Evolutionary conservation across 148 eudicot genomes (phyloP).

Genomic region (Nepenthes gracilis): DNA sequence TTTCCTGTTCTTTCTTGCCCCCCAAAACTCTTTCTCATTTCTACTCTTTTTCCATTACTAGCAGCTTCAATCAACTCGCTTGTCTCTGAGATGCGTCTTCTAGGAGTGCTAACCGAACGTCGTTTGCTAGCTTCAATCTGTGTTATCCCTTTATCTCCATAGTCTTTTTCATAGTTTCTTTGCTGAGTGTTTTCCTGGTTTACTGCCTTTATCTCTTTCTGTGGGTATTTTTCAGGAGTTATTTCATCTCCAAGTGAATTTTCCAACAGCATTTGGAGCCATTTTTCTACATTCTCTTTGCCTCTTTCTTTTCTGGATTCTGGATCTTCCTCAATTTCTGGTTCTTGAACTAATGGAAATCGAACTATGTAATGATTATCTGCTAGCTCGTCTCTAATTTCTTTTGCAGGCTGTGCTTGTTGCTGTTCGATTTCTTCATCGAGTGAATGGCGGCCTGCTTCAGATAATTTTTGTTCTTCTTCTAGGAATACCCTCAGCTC

Average conservation of each 20-base stretch:
- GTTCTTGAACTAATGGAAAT: conserved; percentile 25
- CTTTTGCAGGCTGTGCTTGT: background rate
- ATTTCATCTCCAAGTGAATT: conserved; percentile 19
- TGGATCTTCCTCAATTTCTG: conserved; percentile 54
- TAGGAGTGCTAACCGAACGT: conserved; percentile 26
- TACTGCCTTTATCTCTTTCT: conserved; percentile 22
- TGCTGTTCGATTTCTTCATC: conserved; percentile 24
- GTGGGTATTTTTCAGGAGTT: conserved; percentile 39
- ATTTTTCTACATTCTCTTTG: conserved; percentile 82
- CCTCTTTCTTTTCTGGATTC: conserved; percentile 69
- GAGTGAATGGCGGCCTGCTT: conserved; percentile 29
- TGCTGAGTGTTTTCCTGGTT: conserved; percentile 6
- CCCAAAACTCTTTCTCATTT: conserved; percentile 29
- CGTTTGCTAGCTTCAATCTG: conserved; percentile 18
- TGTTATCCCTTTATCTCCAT: conserved; percentile 5
- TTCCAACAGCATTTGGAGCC: conserved; percentile 72
- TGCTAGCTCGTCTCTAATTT: background rate
- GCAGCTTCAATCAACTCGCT: conserved; percentile 10
- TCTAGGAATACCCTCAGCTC: conserved; percentile 64
- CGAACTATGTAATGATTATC: conserved; percentile 12
- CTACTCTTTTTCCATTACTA: conserved; percentile 5
- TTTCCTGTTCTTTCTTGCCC: conserved; percentile 19
- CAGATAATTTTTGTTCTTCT: conserved; percentile 71
- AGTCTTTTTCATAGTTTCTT: conserved; percentile 10
- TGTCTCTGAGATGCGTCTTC: conserved; percentile 22